A percentile compares a stretch with the other conserved stretches of the same genome.
phyloP scores from a whole-genome alignment of 2,329 filamentous ascomycete genomes.

The Xylaria multiplex region DNA sequence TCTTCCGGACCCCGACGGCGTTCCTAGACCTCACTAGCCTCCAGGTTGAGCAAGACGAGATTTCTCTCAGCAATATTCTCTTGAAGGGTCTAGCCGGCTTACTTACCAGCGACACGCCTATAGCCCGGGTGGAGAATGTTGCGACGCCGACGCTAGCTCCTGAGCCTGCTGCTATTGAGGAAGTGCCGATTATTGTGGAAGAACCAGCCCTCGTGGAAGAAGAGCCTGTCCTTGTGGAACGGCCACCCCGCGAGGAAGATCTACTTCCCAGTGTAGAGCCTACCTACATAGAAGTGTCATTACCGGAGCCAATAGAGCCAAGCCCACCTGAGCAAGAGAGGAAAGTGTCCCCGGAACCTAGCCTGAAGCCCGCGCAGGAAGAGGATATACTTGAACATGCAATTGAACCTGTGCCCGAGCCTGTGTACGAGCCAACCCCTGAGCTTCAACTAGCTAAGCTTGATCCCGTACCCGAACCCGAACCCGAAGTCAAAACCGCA shows the following conservation, averaged over 20 bases:
- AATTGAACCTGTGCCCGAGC: neutral
- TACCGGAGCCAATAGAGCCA: neutral
- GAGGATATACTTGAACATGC: neutral
- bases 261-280: too few species aligned
- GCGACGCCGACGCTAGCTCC: slow-evolving; percentile 2
- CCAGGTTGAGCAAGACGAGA: slow-evolving; percentile 23
- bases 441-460: neutral
- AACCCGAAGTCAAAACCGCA: neutral
- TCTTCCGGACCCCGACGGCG: slow-evolving; percentile 30
- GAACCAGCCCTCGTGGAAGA: neutral
- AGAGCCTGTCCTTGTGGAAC: neutral
- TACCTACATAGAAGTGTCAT: neutral
- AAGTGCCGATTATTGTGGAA: slow-evolving; percentile 1
- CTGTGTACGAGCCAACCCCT: neutral
- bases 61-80: slow-evolving; percentile 35
- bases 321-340: neutral
- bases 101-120: slow-evolving; percentile 19
- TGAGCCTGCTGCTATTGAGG: slow-evolving; percentile 14
- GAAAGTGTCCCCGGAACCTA: neutral
- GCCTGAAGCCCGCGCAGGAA: neutral
- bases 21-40: slow-evolving; percentile 27
- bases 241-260: too few species aligned
- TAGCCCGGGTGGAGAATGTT: neutral
- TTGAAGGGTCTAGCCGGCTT: slow-evolving; percentile 32
- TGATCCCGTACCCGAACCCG: neutral